Evolutionary conservation across 148 eudicot genomes (phyloP).

Genomic region (Gaultheria prostrata): DNA sequence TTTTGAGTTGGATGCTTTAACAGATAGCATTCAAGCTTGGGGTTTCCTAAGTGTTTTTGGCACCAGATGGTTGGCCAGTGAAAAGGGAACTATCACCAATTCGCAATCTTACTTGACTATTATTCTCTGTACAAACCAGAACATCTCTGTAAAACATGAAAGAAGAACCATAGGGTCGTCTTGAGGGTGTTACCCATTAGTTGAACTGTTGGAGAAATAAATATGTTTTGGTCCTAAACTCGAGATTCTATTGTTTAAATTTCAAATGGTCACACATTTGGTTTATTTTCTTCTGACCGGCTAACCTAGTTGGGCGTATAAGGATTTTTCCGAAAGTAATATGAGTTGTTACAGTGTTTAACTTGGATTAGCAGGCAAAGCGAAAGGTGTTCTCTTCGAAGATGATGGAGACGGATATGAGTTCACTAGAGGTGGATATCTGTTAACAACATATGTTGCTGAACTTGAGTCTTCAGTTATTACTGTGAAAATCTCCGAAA

Average conservation of each 20-base stretch:
- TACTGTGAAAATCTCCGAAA: slow-evolving; percentile 53
- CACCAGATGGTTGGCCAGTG: neutral
- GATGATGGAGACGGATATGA: slow-evolving; percentile 98
- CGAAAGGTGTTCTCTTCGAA: slow-evolving; percentile 86
- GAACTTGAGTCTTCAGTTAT: slow-evolving; percentile 70
- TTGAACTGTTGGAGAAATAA: neutral
- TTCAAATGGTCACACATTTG: slow-evolving; percentile 6
- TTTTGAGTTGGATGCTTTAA: too few relatives aligned
- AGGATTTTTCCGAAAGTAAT: neutral
- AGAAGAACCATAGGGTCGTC: neutral
- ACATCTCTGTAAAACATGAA: neutral
- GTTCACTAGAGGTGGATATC: slow-evolving; percentile 69
- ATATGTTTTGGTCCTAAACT: neutral
- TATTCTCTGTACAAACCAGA: neutral
- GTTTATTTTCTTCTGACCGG: neutral
- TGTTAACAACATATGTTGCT: slow-evolving; percentile 81
- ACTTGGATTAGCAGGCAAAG: slow-evolving; percentile 61
- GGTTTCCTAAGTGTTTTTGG: neutral
- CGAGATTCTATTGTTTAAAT: neutral
- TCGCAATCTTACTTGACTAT: neutral
- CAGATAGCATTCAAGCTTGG: neutral
- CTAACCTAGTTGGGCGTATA: neutral
- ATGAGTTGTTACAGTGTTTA: neutral
- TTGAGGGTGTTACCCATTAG: neutral
- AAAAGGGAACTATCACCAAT: neutral